Evolutionary conservation across 176 grass and related monocot species (phyloP).

Genomic region (Microstegium vimineum): DNA sequence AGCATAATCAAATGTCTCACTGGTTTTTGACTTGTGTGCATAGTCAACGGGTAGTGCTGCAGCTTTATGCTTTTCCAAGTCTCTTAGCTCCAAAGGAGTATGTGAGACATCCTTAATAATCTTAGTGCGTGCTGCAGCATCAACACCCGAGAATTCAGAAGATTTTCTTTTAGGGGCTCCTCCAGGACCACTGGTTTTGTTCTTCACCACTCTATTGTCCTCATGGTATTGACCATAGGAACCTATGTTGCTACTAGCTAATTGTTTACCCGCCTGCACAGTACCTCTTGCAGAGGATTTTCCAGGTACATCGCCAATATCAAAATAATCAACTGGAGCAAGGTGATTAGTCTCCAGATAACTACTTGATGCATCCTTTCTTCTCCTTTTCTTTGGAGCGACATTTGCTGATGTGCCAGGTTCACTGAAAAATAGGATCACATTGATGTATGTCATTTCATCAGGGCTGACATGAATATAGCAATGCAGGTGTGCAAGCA

Average conservation of each 20-base stretch:
- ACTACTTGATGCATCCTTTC: conserved; percentile 60
- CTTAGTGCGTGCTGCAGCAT: conserved; percentile 40
- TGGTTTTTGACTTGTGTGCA: conserved; percentile 42
- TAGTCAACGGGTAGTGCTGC: conserved; percentile 25
- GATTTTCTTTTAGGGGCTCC: conserved; percentile 50
- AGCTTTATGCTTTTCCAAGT: conserved; percentile 67
- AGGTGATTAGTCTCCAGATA: conserved; percentile 40
- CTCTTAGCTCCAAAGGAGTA: conserved; percentile 51
- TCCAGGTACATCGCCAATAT: conserved; percentile 31
- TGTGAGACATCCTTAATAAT: conserved; percentile 53
- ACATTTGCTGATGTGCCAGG: conserved; percentile 39
- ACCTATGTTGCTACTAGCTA: conserved; percentile 25
- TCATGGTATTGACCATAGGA: conserved; percentile 42
- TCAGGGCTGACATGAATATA: conserved; percentile 13
- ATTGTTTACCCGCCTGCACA: conserved; percentile 38
- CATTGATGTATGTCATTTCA: conserved; percentile 13
- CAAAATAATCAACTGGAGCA: conserved; percentile 43
- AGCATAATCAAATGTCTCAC: conserved; percentile 49
- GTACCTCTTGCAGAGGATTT: conserved; percentile 50
- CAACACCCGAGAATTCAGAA: conserved; percentile 40
- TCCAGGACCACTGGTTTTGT: conserved; percentile 36
- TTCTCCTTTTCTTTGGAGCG: conserved; percentile 83
- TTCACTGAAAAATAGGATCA: conserved; percentile 55
- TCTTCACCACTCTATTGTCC: conserved; percentile 45
- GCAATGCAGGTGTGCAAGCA: conserved; percentile 14